phyloP scores from a whole-genome alignment of 2,329 filamentous ascomycete species.

The Ceratocystis colombiana region DNA sequence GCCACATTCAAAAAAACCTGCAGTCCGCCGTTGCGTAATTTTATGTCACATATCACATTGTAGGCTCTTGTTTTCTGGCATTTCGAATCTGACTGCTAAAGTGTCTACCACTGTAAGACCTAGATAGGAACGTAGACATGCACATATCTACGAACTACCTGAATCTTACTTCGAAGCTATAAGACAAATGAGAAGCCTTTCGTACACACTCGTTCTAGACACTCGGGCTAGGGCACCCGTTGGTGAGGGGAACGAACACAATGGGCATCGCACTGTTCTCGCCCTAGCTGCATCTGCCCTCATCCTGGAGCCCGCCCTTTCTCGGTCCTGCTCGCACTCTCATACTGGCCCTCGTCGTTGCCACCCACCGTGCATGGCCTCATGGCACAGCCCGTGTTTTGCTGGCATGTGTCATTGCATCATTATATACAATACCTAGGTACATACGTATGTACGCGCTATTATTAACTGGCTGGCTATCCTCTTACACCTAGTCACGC shows the following conservation, averaged over 20 bases:
- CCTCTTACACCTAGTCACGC: background rate
- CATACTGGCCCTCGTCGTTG: background rate
- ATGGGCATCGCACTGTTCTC: background rate
- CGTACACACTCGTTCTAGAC: background rate
- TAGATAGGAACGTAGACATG: too few relatives aligned
- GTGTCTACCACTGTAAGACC: too few relatives aligned
- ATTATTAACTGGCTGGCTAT: background rate
- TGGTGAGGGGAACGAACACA: background rate
- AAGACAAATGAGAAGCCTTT: too few relatives aligned
- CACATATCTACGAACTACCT: too few relatives aligned
- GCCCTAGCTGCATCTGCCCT: background rate
- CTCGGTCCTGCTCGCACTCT: background rate
- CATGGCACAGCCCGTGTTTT: background rate
- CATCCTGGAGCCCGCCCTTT: background rate
- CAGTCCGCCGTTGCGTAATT: too few relatives aligned
- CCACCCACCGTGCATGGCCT: slow-evolving; percentile 3
- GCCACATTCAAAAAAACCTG: too few relatives aligned
- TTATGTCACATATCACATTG: too few relatives aligned
- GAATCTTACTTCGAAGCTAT: too few relatives aligned
- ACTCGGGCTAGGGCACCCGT: too few relatives aligned
- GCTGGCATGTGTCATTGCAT: slow-evolving; percentile 11
- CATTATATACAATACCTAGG: background rate
- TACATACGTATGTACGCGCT: background rate
- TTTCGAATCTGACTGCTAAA: too few relatives aligned
- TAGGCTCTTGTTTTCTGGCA: too few relatives aligned